These are phyloP conservation scores for Euptelea pleiosperma DNA, from an alignment of 164 flowering plant genomes.

Conservation along the genomic window DNA sequence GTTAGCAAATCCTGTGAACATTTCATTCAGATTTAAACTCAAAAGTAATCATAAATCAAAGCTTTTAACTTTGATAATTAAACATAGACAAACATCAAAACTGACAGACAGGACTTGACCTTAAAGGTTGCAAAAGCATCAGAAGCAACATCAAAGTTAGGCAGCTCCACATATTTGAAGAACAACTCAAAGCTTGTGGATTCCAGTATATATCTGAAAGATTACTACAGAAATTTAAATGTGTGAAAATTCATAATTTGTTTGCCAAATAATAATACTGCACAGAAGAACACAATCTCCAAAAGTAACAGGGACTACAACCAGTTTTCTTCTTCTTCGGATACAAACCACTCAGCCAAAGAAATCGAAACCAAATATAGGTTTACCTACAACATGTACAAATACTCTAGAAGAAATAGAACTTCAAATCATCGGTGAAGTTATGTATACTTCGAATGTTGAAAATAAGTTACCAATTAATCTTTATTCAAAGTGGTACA, in stretches of 20 bases:
- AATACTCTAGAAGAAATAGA: too few species aligned
- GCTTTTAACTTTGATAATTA: background rate
- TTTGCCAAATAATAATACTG: background rate
- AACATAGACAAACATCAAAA: conserved; percentile 9
- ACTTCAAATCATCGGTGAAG: too few species aligned
- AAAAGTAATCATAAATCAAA: background rate
- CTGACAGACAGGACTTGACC: conserved; percentile 42
- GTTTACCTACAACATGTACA: too few species aligned
- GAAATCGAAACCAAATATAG: background rate
- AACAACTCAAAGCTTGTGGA: conserved; percentile 88
- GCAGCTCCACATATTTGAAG: conserved; percentile 92
- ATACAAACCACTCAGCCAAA: background rate
- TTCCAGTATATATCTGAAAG: conserved; percentile 88
- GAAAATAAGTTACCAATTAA: too few species aligned
- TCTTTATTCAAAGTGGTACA: too few species aligned
- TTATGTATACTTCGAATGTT: too few species aligned
- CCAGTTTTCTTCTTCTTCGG: background rate
- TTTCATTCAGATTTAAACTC: conserved; percentile 8
- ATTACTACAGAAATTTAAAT: conserved; percentile 33
- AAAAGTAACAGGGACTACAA: background rate
- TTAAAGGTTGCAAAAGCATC: conserved; percentile 96
- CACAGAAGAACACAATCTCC: conserved; percentile 3
- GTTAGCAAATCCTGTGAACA: conserved; percentile 85
- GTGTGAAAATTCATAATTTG: conserved; percentile 23
- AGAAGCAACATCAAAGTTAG: conserved; percentile 89